Percentiles rank a stretch among this genome's conserved stretches.
phyloP scores from a whole-genome alignment of 176 grass and related monocot species.

The bread wheat (Triticum aestivum) region IWGSC_CS_RefSeq_v2.1 NC_057806.1:488472733-488473232 shows the following conservation, averaged over 20 bases:
- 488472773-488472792: background rate
- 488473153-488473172: too few relatives aligned
- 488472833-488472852: constrained; percentile 22
- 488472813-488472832: constrained; percentile 9
- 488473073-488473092: background rate
- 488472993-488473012: constrained; percentile 11
- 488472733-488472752: constrained; percentile 50
- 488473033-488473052: background rate
- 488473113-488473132: background rate
- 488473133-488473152: too few relatives aligned
- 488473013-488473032: background rate
- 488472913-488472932: background rate
- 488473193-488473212: too few relatives aligned
- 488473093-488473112: background rate
- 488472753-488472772: constrained; percentile 8
- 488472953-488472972: constrained; percentile 20
- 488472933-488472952: background rate
- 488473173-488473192: too few relatives aligned
- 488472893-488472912: background rate
- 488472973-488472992: background rate
- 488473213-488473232: too few relatives aligned
- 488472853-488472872: constrained; percentile 40
- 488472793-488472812: constrained; percentile 17
- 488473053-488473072: too few relatives aligned
- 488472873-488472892: background rate